Evolutionary conservation across 495 filamentous ascomycete species (phyloP), one percentile per base, ranked within the genome.

Genomic region (Lasiosphaeria hispida): DNA sequence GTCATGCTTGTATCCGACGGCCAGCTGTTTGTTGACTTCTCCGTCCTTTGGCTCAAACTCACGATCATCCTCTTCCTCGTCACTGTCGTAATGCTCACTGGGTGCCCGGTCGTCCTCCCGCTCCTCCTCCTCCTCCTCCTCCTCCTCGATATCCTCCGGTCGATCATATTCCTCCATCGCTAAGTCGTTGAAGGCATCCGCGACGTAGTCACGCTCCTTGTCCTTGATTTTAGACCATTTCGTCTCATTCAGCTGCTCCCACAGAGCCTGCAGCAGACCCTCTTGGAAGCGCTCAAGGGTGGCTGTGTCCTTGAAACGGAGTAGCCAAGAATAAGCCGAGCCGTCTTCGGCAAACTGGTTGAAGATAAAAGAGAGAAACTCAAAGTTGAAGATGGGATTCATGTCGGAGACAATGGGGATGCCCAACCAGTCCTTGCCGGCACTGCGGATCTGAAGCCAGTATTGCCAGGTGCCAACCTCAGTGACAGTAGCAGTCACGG

Each of bases 331-430:
- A 69, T 91, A 96, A 7, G 94, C 93, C 8, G 89, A 87, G 3
- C 92, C 91, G 72, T 96, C 90, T 13, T 87, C 82, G 7, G 86
- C 78, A 66, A 96, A 97, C 66, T 96, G 91, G 67, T 97, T 97
- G 80, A 98, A 98, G 68, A 98, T 97, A 73, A 97, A 97, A 2
- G 94, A 97, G 15, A 96, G 78, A 61, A 90, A 97, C 72, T 97
- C 94, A 60, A 96, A 97, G 75, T 97, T 97, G 80, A 98, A 98
- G 36, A 98, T 94, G 0, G 94, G 95, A 65, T 98, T 98, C 67
- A 97, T 89, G 63, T 97, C 95, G 5, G 87, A 85, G 23, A 89
- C 76, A 14, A 98, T 84, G 15, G 85, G 81, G 62, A 95, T 90
- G 18, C 92, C 92, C 7, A 98, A 78, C 94, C 94, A 97, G 40